Conservation (phyloP, 495 filamentous ascomycete genomes). For the Penicillium paxilli region DNA sequence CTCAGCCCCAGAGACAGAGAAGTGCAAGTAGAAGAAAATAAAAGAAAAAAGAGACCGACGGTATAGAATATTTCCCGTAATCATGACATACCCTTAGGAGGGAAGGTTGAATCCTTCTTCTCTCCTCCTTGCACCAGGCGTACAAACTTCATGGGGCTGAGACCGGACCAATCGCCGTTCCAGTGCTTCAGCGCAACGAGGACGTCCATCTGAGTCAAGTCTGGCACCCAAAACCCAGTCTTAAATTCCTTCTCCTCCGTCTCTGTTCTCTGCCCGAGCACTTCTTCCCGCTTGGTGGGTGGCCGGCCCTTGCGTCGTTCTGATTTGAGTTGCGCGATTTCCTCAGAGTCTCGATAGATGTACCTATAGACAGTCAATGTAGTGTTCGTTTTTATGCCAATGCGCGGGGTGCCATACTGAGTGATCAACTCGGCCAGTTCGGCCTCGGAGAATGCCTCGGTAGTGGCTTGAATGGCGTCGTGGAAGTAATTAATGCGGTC, state of each 20-base stretch:
- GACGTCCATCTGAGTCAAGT: constrained; percentile 56
- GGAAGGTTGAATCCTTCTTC: constrained; percentile 61
- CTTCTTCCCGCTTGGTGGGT: constrained; percentile 71
- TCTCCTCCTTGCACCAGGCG: constrained; percentile 59
- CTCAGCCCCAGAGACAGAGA: constrained; percentile 9
- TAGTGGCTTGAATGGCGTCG: constrained; percentile 55
- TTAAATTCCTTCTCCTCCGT: constrained; percentile 77
- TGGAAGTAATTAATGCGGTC: constrained; percentile 73
- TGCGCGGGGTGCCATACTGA: constrained; percentile 45
- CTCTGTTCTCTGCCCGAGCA: constrained; percentile 67
- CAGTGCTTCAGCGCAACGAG: constrained; percentile 54
- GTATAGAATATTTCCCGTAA: constrained; percentile 11
- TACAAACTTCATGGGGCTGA: constrained; percentile 61
- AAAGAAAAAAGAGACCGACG: constrained; percentile 6
- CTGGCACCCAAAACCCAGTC: constrained; percentile 78
- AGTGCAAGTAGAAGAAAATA: constrained; percentile 10
- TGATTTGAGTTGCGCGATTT: constrained; percentile 70
- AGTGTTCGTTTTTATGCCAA: not conserved
- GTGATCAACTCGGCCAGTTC: constrained; percentile 63
- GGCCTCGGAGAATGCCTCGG: constrained; percentile 54
- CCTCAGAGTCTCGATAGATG: constrained; percentile 75
- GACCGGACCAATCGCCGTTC: constrained; percentile 62
- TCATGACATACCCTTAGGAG: constrained; percentile 63
- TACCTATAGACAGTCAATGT: constrained; percentile 49
- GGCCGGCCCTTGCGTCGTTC: constrained; percentile 81